Evolutionary conservation across 495 filamentous ascomycete species (phyloP).

Genomic region (Trichoderma asperelloides): DNA sequence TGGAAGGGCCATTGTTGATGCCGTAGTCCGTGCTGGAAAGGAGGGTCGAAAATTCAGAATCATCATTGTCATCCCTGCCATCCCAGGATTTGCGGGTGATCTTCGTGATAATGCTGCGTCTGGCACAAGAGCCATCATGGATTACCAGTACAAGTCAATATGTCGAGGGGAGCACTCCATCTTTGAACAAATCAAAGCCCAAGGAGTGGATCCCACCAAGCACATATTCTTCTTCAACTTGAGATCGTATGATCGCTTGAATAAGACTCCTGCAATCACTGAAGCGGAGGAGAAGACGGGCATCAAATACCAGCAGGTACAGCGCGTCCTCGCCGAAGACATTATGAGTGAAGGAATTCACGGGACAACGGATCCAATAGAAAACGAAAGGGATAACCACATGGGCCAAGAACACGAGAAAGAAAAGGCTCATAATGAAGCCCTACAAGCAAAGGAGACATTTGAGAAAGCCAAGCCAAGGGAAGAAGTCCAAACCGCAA

Average conservation of each 20-base stretch:
- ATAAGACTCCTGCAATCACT: constrained; percentile 60
- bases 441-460: constrained; percentile 45
- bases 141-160: constrained; percentile 96
- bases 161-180: constrained; percentile 86
- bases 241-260: constrained; percentile 80
- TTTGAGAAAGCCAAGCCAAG: constrained; percentile 54
- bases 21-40: constrained; percentile 69
- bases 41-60: constrained; percentile 85
- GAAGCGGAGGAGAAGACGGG: constrained; percentile 69
- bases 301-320: constrained; percentile 74
- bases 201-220: constrained; percentile 71
- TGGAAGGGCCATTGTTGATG: constrained; percentile 81
- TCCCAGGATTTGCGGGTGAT: constrained; percentile 92
- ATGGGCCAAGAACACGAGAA: constrained; percentile 38
- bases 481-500: constrained; percentile 40
- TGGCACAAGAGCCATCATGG: constrained; percentile 92
- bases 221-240: constrained; percentile 91
- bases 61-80: constrained; percentile 80
- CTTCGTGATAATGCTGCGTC: constrained; percentile 70
- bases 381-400: constrained; percentile 29
- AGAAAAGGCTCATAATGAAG: constrained; percentile 46
- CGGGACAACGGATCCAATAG: constrained; percentile 36
- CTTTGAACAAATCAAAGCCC: constrained; percentile 62
- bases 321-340: constrained; percentile 75
- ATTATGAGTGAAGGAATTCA: constrained; percentile 72